Percentiles rank a stretch among this genome's conserved stretches.
Conservation (phyloP, 306 rosid genomes). For the Vigna unguiculata region DNA sequence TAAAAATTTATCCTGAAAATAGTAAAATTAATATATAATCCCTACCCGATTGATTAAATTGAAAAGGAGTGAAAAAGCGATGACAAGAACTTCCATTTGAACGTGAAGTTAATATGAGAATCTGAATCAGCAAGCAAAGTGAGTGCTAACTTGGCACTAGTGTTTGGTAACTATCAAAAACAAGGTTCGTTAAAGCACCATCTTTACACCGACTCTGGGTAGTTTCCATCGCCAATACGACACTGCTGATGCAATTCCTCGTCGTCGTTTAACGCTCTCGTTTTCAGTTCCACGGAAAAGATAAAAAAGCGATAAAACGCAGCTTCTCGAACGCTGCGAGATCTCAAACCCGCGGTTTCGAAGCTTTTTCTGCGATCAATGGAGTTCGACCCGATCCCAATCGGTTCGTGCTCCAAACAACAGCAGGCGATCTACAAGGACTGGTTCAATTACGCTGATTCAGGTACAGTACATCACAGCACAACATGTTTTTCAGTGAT, state of each 20-base stretch:
- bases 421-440: constrained; percentile 68
- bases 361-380: constrained; percentile 42
- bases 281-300: background rate
- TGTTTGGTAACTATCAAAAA: background rate
- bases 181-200: background rate
- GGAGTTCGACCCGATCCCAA: constrained; percentile 77
- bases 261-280: constrained; percentile 21
- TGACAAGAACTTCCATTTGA: background rate
- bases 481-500: background rate
- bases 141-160: background rate
- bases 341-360: background rate
- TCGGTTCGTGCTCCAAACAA: constrained; percentile 80
- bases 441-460: constrained; percentile 86
- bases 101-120: background rate
- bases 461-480: constrained; percentile 59
- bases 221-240: constrained; percentile 27
- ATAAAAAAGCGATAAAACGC: background rate
- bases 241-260: constrained; percentile 18
- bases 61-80: background rate
- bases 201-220: too few species aligned
- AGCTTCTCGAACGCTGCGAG: background rate
- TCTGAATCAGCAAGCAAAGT: constrained; percentile 4
- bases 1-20: background rate
- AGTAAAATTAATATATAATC: background rate
- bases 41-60: background rate